Percentiles rank a stretch among this genome's conserved stretches.
These are phyloP conservation scores for Polyrhizophydium stewartii DNA, from an alignment of 371 early-diverging fungal genomes.

Conservation along the genomic window DNA sequence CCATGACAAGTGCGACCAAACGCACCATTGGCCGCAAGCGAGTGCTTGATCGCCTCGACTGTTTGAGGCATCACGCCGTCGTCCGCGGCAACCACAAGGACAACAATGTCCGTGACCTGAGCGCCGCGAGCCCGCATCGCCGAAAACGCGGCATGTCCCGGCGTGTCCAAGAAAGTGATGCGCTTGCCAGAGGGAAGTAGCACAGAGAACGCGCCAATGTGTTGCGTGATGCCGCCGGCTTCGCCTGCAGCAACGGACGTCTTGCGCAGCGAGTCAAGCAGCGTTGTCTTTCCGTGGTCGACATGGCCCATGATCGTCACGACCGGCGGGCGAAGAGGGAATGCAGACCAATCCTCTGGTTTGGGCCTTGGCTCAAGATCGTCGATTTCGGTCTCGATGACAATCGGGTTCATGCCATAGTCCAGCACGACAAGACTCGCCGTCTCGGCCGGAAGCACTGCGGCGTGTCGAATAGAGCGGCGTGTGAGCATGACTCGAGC, in stretches of 20 bases:
- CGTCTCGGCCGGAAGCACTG: slow-evolving; percentile 77
- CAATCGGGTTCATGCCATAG: slow-evolving; percentile 22
- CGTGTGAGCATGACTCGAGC: too few species aligned
- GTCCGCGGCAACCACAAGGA: slow-evolving; percentile 94
- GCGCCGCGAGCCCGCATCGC: slow-evolving; percentile 93
- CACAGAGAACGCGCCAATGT: slow-evolving; percentile 95
- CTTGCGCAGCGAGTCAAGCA: slow-evolving; percentile 90
- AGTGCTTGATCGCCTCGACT: slow-evolving; percentile 89
- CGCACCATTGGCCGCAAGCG: slow-evolving; percentile 58
- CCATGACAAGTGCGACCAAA: neutral
- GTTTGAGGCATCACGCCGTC: slow-evolving; percentile 98
- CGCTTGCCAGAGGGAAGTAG: slow-evolving; percentile 57
- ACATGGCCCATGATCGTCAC: slow-evolving; percentile 98
- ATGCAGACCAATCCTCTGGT: slow-evolving; percentile 65
- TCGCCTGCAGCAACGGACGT: slow-evolving; percentile 91
- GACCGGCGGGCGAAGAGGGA: slow-evolving; percentile 80
- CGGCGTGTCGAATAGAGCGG: neutral
- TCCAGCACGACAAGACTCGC: slow-evolving; percentile 81
- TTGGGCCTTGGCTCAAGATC: slow-evolving; percentile 7
- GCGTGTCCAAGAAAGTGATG: slow-evolving; percentile 95
- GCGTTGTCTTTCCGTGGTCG: slow-evolving; percentile 96
- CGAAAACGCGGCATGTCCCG: slow-evolving; percentile 95
- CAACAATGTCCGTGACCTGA: slow-evolving; percentile 88
- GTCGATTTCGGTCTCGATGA: neutral
- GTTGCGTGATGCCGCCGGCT: slow-evolving; percentile 97